phyloP scores from a whole-genome alignment of 805 yeast genomes.

The Ogataea nakhonphanomensis region DNA sequence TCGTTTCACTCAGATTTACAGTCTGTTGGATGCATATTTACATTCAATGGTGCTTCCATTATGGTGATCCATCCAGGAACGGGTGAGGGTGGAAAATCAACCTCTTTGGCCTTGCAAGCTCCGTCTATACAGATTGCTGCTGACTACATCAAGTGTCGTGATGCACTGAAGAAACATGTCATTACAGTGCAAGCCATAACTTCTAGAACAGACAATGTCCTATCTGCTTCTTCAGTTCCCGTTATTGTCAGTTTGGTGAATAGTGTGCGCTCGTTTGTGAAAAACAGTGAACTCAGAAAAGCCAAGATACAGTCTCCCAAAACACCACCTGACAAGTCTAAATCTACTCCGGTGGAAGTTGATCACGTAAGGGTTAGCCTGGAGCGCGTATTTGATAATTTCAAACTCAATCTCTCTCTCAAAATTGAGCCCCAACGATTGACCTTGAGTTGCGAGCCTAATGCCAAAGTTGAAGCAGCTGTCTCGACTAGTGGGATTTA shows the following conservation, averaged over 20 bases:
- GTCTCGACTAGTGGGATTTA: constrained; percentile 70
- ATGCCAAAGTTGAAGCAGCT: constrained; percentile 86
- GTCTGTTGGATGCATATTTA: constrained; percentile 49
- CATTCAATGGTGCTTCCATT: constrained; percentile 70
- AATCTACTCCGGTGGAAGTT: background rate
- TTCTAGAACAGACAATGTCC: constrained; percentile 66
- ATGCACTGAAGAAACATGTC: constrained; percentile 39
- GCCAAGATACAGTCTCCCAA: constrained; percentile 2
- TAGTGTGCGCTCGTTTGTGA: constrained; percentile 48
- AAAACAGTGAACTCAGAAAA: constrained; percentile 15
- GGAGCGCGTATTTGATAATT: constrained; percentile 45
- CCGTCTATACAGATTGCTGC: constrained; percentile 67
- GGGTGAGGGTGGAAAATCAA: constrained; percentile 35
- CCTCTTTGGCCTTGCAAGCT: constrained; percentile 62
- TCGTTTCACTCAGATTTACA: constrained; percentile 10
- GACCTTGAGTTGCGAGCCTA: constrained; percentile 86
- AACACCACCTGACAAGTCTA: background rate
- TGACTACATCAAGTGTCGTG: constrained; percentile 44
- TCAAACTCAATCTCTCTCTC: constrained; percentile 62
- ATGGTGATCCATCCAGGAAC: constrained; percentile 44
- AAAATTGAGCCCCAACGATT: constrained; percentile 70
- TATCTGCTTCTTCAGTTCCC: constrained; percentile 77
- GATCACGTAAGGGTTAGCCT: constrained; percentile 31
- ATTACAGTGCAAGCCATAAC: constrained; percentile 54
- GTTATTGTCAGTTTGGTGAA: constrained; percentile 58